Percentiles rank a stretch among this genome's conserved stretches.
These are phyloP conservation scores for Aspergillus intermedius DNA, from an alignment of 2,329 filamentous ascomycete species.

Conservation along the genomic window DNA sequence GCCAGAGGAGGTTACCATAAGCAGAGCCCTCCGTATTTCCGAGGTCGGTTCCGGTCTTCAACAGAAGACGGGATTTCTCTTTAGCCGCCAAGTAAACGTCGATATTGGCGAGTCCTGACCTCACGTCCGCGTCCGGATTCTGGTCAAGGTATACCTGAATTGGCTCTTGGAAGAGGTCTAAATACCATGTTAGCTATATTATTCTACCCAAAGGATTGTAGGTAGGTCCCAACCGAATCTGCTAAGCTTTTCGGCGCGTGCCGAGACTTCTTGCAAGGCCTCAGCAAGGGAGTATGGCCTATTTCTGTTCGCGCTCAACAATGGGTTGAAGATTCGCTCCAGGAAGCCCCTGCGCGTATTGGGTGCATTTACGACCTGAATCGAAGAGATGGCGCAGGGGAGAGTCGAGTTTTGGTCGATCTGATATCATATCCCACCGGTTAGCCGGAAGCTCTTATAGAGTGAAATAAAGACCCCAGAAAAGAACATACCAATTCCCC, in stretches of 20 bases:
- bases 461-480: slow-evolving; percentile 2
- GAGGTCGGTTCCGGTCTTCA: slow-evolving; percentile 91
- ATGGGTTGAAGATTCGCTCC: slow-evolving; percentile 68
- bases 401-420: slow-evolving; percentile 76
- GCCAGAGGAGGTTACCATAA: slow-evolving; percentile 77
- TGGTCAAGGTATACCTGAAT: slow-evolving; percentile 78
- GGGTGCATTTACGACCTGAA: slow-evolving; percentile 73
- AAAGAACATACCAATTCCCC: slow-evolving; percentile 54
- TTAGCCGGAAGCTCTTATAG: slow-evolving; percentile 7
- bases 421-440: slow-evolving; percentile 37
- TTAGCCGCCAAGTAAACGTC: slow-evolving; percentile 71
- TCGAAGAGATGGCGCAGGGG: slow-evolving; percentile 78
- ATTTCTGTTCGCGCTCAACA: slow-evolving; percentile 63
- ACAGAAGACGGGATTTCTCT: slow-evolving; percentile 74
- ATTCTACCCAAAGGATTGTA: not conserved
- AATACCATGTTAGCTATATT: slow-evolving; percentile 10
- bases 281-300: slow-evolving; percentile 71
- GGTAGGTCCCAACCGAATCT: slow-evolving; percentile 59
- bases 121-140: slow-evolving; percentile 62
- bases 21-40: slow-evolving; percentile 92
- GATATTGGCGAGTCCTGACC: slow-evolving; percentile 61
- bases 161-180: slow-evolving; percentile 80
- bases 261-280: slow-evolving; percentile 65
- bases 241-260: slow-evolving; percentile 66
- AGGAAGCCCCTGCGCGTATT: slow-evolving; percentile 83